Evolutionary conservation across 2,329 filamentous ascomycete genomes (phyloP), one percentile per base, ranked within the genome.

Genomic region (Neobulgaria alba): DNA sequence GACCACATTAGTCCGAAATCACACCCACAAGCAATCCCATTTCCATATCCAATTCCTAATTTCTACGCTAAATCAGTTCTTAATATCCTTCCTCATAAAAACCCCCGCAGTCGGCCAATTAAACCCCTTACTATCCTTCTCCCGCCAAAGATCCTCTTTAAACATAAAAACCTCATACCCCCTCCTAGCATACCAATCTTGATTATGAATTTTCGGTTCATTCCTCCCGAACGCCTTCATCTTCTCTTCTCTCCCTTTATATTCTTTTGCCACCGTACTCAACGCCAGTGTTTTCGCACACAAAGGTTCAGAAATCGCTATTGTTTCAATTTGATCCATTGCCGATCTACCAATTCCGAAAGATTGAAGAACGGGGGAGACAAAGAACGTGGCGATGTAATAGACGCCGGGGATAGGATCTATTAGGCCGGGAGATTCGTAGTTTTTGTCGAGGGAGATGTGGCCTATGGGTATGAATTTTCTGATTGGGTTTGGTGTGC

Each of bases 121-220:
- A 39, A 42, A 51, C 21, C 53, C 51, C 5, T 5, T 43, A 14
- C 14, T 8, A 47, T 52, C 51, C 7, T 10, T 19, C 23, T 52
- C 38, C 4, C 15, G 36, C 44, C 46, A 54, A 19, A 49, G 31
- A 3, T 46, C 35, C 5, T 48, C 43, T 3, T 43, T 39, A 8
- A 3, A 39, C 31, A 46, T 50, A 19, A 46, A 52, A n/a, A 46
- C 30, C 14, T 36, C 20, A 46, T 57, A 57, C 2, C 54, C 55
- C 12, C 54, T 45, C 29, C 54, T 46, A 14, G 41, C 43, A 47
- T 57, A 57, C 55, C 53, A 57, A 12, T 47, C 46, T 30, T 56
- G 49, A 29, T 48, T 53, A 9, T 42, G 45, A 32, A 56, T 43
- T 52, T 55, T 36, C n/a, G 33, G 33, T 5, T 19, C 19, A 3